Conservation (phyloP, 306 rosid species). For the Cucumis melo region DNA sequence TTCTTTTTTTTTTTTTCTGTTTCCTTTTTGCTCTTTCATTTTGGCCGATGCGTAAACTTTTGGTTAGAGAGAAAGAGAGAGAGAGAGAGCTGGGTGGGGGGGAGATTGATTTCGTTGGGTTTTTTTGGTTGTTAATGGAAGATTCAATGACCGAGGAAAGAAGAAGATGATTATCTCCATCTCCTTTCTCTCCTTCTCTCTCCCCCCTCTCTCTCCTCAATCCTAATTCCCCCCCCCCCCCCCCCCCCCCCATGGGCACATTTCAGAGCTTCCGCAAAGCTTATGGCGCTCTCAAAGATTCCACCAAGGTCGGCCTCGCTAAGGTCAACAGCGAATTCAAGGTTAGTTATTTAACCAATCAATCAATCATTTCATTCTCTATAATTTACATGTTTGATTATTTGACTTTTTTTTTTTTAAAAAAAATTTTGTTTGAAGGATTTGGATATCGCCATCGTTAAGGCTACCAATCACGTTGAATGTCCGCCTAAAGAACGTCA, state of each 20-base stretch:
- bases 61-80: conserved; percentile 6
- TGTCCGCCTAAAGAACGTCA: conserved; percentile 93
- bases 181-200: conserved; percentile 13
- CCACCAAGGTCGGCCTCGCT: conserved; percentile 96
- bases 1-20: neutral
- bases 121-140: conserved; percentile 25
- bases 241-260: conserved; percentile 47
- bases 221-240: neutral
- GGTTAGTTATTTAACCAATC: conserved; percentile 21
- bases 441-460: conserved; percentile 86
- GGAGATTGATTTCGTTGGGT: neutral
- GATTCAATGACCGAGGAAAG: conserved; percentile 22
- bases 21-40: neutral
- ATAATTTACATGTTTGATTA: neutral
- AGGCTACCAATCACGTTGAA: conserved; percentile 85
- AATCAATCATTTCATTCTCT: neutral
- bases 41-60: conserved; percentile 16
- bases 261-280: conserved; percentile 67
- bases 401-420: neutral
- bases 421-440: conserved; percentile 25
- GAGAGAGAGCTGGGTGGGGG: neutral
- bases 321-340: conserved; percentile 89
- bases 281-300: conserved; percentile 90
- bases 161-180: neutral
- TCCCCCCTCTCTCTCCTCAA: conserved; percentile 13